phyloP scores from a whole-genome alignment of 2,329 filamentous ascomycete genomes.

The Hawksworthiomyces lignivorus region DNA sequence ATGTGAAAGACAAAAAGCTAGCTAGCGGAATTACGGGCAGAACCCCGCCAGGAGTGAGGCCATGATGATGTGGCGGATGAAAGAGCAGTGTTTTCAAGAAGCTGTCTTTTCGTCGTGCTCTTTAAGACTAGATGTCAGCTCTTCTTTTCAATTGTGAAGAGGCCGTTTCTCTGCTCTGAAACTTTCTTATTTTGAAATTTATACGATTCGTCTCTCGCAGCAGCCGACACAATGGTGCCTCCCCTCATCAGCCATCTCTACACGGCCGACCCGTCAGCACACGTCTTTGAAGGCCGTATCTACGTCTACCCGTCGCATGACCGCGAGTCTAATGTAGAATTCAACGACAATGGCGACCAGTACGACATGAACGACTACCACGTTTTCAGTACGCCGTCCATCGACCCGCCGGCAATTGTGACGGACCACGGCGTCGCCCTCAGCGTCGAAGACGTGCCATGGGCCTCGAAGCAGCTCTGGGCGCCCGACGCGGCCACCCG shows the following conservation, averaged over 20 bases:
- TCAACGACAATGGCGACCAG: slow-evolving; percentile 80
- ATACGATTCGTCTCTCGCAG: too few species aligned
- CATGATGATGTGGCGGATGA: too few species aligned
- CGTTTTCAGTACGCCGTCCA: slow-evolving; percentile 53
- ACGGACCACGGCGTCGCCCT: slow-evolving; percentile 68
- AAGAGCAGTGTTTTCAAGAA: neutral
- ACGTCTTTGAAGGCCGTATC: slow-evolving; percentile 67
- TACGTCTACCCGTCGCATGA: slow-evolving; percentile 81
- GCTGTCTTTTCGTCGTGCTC: too few species aligned
- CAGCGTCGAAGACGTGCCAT: slow-evolving; percentile 58
- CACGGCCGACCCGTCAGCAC: slow-evolving; percentile 73
- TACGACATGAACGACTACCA: slow-evolving; percentile 83
- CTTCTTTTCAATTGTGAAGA: too few species aligned
- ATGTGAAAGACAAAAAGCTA: too few species aligned
- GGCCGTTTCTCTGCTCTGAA: too few species aligned
- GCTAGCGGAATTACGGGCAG: slow-evolving; percentile 4
- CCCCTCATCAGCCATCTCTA: slow-evolving; percentile 69
- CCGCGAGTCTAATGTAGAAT: slow-evolving; percentile 62
- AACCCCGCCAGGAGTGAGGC: neutral
- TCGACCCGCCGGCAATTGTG: slow-evolving; percentile 50
- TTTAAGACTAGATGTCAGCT: too few species aligned
- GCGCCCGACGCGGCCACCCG: slow-evolving; percentile 66
- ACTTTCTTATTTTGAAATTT: too few species aligned
- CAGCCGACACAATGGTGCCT: slow-evolving; percentile 32
- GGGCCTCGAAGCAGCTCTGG: slow-evolving; percentile 75